Evolutionary conservation across 768 basidiomycete species (phyloP), one percentile per base, ranked within the genome.

Genomic region (Psilocybe tampanensis): DNA sequence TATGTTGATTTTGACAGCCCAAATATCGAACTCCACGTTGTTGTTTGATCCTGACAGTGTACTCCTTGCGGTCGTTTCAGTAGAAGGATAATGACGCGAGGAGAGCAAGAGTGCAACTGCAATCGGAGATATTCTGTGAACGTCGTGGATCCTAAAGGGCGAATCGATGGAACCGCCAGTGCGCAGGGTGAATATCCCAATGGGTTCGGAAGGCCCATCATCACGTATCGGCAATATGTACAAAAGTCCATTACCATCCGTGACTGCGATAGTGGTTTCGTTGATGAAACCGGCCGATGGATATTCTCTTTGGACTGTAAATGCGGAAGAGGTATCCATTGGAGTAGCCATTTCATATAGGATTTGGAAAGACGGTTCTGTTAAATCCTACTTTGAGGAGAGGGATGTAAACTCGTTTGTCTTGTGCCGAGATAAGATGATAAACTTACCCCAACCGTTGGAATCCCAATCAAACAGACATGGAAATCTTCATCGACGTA

Each of bases 221-320:
- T 73, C 65, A 22, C 73, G 69, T 23, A 86, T 65, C 24, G 73
- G 74, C 43, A 94, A 72, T 13, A 85, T 73, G 59, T 91, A 89
- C 26, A 93, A 70, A 17, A 75, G 65, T n/a, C 90, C 90, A 61
- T 76, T 72, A 8, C 92, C 92, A 64, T 94, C 91, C 18, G 89
- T 77, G 49, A 88, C 77, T 34, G 90, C 74, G 36, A 82, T 73
- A 9, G 78, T 69, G 1, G 73, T 69, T 3, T 79, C 60, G 50
- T 81, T 76, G 36, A 89, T 65, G 63, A 89, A 87, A 6, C 76
- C 74, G 24, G 81, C 80, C 1, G 89, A 90, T 0, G 92, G 90
- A 68, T 95, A 94, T 72, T 94, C 92, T 42, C 71, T 76, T 62
- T 86, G 85, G 18, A 74, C 68, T 1, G 70, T 58, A 18, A 76